These are phyloP conservation scores for Radiomyces spectabilis DNA, from an alignment of 192 early-diverging fungal species.

Conservation along the genomic window DNA sequence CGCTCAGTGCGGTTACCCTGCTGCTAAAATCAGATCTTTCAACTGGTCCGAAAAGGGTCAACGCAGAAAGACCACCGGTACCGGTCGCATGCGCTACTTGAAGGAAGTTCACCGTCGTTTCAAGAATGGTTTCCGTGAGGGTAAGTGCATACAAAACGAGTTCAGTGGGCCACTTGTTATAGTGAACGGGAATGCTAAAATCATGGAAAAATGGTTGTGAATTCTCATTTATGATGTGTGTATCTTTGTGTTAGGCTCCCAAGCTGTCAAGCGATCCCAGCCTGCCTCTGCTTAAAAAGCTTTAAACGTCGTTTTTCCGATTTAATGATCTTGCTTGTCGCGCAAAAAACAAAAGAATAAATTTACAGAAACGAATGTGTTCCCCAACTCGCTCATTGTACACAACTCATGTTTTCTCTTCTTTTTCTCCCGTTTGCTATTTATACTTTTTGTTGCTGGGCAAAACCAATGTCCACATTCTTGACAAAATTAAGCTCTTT, in stretches of 20 bases:
- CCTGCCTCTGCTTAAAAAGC: constrained; percentile 3
- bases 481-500: too few relatives aligned
- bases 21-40: too few relatives aligned
- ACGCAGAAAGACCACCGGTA: constrained; percentile 98
- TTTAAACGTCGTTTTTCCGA: not conserved
- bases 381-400: too few relatives aligned
- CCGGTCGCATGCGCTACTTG: constrained; percentile 94
- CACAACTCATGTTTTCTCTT: not conserved
- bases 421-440: too few relatives aligned
- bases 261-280: too few relatives aligned
- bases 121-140: constrained; percentile 97
- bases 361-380: too few relatives aligned
- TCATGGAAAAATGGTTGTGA: not conserved
- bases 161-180: too few relatives aligned
- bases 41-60: constrained; percentile 94
- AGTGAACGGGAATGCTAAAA: too few relatives aligned
- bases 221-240: not conserved
- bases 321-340: not conserved
- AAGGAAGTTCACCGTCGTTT: constrained; percentile 84
- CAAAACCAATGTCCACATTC: too few relatives aligned
- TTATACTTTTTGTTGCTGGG: too few relatives aligned
- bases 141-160: too few relatives aligned
- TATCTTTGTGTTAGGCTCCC: not conserved
- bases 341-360: not conserved
- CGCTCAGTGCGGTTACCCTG: constrained; percentile 95